Evolutionary conservation across 352 stramenopile genomes (phyloP), one percentile per base, ranked within the genome.

Genomic region (Globisporangium emineosum): DNA sequence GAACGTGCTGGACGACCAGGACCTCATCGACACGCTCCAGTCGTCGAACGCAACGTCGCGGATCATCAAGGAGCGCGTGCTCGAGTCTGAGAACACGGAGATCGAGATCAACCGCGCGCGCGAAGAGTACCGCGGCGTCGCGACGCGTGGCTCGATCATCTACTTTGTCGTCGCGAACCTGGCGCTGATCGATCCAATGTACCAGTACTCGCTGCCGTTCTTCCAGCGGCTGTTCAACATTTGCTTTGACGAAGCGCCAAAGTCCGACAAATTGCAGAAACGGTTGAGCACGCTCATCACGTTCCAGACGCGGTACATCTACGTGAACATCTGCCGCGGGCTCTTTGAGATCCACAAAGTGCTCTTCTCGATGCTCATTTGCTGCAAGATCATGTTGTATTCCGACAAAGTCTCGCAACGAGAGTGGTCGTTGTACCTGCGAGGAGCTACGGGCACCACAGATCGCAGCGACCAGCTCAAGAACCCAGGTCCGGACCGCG

Each of bases 91-190:
- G 65, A 84, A 74, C 12, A 97, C 92, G 0, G 89, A 97, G 62
- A 66, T 89, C 17, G 92, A 98, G 66, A 98, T 98, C 62, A 97
- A 97, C 60, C 72, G 76, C 27, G 81, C 89, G 5, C 76, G 93
- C 33, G 93, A 98, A 57, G 86, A 91, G 54, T 98, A 98, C 60
- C 90, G 93, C 7, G 83, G 88, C 29, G 90, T 98, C 7, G 91
- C 93, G 12, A 98, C 88, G 1, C 77, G 92, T 1, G 94, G 92
- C 6, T 94, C 91, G 2, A 97, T 98, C 64, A 96, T 98, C 47
- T 98, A 98, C 71, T 98, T 98, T 66, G 94, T 98, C 0, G 92
- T 98, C 30, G 91, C 94, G 1, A 91, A 97, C 59, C 73, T 98
- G 1, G 86, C 86, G 15, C 70, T 90, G 10, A 96, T 98, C 58